Percentiles rank a stretch among this genome's conserved stretches.
These are phyloP conservation scores for Sclerotinia borealis DNA, from an alignment of 2,329 filamentous ascomycete genomes.

Conservation along the genomic window DNA sequence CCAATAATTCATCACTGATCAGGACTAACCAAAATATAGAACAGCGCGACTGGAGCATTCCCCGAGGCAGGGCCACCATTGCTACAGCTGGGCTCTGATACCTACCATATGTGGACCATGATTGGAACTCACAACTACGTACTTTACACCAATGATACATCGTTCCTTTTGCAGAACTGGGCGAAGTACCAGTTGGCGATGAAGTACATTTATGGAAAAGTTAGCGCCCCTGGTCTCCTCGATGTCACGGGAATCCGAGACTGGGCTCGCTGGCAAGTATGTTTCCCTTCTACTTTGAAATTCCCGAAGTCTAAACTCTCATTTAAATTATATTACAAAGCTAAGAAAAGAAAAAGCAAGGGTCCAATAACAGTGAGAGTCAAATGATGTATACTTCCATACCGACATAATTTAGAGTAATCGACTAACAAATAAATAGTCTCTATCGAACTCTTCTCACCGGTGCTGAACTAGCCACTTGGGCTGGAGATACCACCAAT, in stretches of 20 bases:
- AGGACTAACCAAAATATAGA: constrained; percentile 11
- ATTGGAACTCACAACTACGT: constrained; percentile 55
- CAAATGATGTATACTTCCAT: constrained; percentile 25
- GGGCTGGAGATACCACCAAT: constrained; percentile 30
- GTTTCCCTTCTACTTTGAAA: no score
- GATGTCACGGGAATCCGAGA: constrained; percentile 26
- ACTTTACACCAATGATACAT: constrained; percentile 47
- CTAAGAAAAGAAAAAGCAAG: no score
- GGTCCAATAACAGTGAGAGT: constrained; percentile 25
- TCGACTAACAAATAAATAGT: constrained; percentile 12
- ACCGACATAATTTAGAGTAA: neutral
- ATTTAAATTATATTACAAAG: no score
- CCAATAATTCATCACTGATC: neutral
- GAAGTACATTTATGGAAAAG: constrained; percentile 39
- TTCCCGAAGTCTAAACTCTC: no score
- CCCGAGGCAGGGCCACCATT: constrained; percentile 26
- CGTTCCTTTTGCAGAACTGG: constrained; percentile 45
- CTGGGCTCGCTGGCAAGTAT: constrained; percentile 29
- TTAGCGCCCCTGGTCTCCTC: constrained; percentile 32
- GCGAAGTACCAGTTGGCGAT: constrained; percentile 44
- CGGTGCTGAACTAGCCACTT: constrained; percentile 41
- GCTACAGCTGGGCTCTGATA: constrained; percentile 35
- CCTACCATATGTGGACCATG: constrained; percentile 55
- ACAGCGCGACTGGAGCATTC: constrained; percentile 22
- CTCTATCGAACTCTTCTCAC: constrained; percentile 43